Percentiles rank a stretch among this genome's conserved stretches.
Evolutionary conservation across 192 early-diverging fungal genomes (phyloP).

Genomic region (Coemansia sp.): DNA sequence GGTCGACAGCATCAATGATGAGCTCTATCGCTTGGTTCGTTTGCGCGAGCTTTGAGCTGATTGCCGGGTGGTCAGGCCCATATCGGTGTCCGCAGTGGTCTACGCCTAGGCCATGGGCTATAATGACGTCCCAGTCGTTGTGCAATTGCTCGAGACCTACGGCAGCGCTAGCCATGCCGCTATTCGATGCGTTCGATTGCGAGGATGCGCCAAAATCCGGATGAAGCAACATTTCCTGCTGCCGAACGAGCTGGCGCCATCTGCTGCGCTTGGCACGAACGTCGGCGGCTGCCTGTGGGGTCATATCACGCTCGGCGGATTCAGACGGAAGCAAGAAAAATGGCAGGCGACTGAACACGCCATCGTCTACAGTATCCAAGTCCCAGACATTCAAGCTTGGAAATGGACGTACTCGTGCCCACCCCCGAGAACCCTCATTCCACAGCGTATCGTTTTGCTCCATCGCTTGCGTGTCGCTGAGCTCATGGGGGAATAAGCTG

Average conservation of each 20-base stretch:
- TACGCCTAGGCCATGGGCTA: conserved; percentile 94
- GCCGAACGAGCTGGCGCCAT: conserved; percentile 41
- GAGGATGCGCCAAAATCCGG: conserved; percentile 19
- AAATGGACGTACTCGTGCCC: conserved; percentile 68
- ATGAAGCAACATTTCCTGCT: conserved; percentile 36
- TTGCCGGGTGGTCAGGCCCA: conserved; percentile 82
- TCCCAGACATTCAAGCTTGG: conserved; percentile 82
- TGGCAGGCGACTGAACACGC: conserved; percentile 68
- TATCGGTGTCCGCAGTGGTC: conserved; percentile 96
- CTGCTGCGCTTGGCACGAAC: conserved; percentile 13
- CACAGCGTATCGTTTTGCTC: conserved; percentile 22
- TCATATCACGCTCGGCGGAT: background rate
- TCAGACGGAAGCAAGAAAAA: conserved; percentile 36
- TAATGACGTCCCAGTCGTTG: conserved; percentile 71
- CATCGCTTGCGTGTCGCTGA: conserved; percentile 38
- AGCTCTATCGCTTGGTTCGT: conserved; percentile 79
- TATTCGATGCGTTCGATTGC: background rate
- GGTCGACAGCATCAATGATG: conserved; percentile 65
- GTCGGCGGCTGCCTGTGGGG: conserved; percentile 1
- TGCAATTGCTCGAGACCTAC: conserved; percentile 34
- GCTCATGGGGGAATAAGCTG: conserved; percentile 74
- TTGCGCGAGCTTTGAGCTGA: conserved; percentile 82
- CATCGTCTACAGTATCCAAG: conserved; percentile 91
- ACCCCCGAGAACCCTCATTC: conserved; percentile 11
- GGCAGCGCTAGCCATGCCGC: conserved; percentile 27